Percentiles rank a stretch among this genome's conserved stretches.
phyloP scores from a whole-genome alignment of 306 rosid genomes.

The Rosa lucieae region DNA sequence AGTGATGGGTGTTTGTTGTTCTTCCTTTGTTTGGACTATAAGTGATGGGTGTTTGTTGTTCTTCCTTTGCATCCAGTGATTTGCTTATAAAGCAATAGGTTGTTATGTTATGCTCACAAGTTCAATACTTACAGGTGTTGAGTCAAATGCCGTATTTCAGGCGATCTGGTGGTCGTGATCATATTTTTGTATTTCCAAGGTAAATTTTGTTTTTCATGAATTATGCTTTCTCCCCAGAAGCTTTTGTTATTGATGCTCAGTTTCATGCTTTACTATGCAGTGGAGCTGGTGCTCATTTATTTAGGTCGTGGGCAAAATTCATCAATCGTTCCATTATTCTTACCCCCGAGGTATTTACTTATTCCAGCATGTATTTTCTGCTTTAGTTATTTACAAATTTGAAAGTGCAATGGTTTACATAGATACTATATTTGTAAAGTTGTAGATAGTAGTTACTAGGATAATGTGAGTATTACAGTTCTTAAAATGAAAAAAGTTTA shows the following conservation, averaged over 20 bases:
- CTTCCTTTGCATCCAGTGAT: too few relatives aligned
- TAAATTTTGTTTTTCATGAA: slow-evolving; percentile 13
- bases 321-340: slow-evolving; percentile 89
- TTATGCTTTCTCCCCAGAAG: not conserved
- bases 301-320: slow-evolving; percentile 83
- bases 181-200: slow-evolving; percentile 96
- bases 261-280: slow-evolving; percentile 43
- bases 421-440: not conserved
- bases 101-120: not conserved
- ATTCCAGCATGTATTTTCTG: slow-evolving; percentile 16
- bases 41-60: too few relatives aligned
- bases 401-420: slow-evolving; percentile 1
- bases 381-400: slow-evolving; percentile 5
- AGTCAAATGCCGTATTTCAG: slow-evolving; percentile 97
- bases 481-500: not conserved
- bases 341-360: slow-evolving; percentile 75
- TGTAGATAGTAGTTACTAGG: not conserved
- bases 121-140: slow-evolving; percentile 49
- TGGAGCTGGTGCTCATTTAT: slow-evolving; percentile 96
- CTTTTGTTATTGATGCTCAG: slow-evolving; percentile 16
- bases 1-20: slow-evolving; percentile 7
- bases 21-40: not conserved
- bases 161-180: slow-evolving; percentile 90
- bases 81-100: not conserved
- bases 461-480: not conserved